Conservation (phyloP, 83 land plant species). For the Diphasiastrum complanatum region DNA sequence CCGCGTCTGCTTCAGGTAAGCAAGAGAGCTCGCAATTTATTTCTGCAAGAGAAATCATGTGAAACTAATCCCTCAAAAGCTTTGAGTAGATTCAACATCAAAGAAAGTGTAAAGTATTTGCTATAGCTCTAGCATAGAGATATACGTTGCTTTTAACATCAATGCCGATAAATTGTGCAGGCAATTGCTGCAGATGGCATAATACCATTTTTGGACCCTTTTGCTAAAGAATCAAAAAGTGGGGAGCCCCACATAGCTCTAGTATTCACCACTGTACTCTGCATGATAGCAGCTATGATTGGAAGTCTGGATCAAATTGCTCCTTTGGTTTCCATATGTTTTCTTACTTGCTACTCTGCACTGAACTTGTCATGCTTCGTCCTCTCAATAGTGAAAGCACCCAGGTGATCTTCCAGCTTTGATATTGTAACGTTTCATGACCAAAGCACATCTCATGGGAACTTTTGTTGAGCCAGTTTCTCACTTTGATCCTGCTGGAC, state of each 20-base stretch:
- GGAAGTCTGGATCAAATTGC: slow-evolving; percentile 31
- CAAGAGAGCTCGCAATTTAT: too few species aligned
- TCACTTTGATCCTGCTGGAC: too few species aligned
- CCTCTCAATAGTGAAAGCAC: slow-evolving; percentile 28
- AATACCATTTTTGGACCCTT: slow-evolving; percentile 19
- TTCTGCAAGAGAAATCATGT: too few species aligned
- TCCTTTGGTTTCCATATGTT: slow-evolving; percentile 33
- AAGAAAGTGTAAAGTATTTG: too few species aligned
- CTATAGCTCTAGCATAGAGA: too few species aligned
- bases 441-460: too few species aligned
- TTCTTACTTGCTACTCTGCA: slow-evolving; percentile 34
- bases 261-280: slow-evolving; percentile 23
- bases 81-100: too few species aligned
- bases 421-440: too few species aligned
- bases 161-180: slow-evolving; percentile 11
- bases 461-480: too few species aligned
- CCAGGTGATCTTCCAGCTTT: slow-evolving; percentile 15
- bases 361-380: slow-evolving; percentile 32
- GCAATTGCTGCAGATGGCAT: slow-evolving; percentile 35
- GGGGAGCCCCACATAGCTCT: slow-evolving; percentile 31
- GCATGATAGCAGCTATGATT: slow-evolving; percentile 26
- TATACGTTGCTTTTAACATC: too few species aligned
- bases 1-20: slow-evolving; percentile 36
- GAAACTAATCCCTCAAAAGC: too few species aligned
- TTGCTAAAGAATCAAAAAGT: slow-evolving; percentile 15